phyloP scores from a whole-genome alignment of 768 basidiomycete species.

The Artomyces pyxidatus region DNA sequence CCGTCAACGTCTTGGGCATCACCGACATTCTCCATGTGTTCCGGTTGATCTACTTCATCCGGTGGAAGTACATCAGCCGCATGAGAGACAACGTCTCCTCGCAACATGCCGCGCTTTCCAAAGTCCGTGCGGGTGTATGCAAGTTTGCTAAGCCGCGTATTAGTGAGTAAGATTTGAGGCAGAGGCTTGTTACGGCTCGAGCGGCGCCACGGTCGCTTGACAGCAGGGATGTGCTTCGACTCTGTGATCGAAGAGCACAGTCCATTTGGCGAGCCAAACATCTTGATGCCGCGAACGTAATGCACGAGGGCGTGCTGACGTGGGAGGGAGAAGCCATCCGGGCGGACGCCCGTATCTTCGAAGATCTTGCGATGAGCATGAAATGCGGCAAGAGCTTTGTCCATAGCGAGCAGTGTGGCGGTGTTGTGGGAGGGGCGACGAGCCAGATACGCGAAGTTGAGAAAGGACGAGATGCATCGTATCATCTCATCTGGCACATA shows the following conservation, averaged over 20 bases:
- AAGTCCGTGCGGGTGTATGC: constrained; percentile 11
- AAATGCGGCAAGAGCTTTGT: constrained; percentile 10
- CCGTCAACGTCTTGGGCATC: not conserved
- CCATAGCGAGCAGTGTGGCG: constrained; percentile 2
- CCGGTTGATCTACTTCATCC: not conserved
- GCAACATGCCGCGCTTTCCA: constrained; percentile 5
- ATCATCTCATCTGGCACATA: constrained; percentile 7
- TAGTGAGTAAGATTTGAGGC: constrained; percentile 26
- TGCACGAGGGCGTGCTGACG: constrained; percentile 22
- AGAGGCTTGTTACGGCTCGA: constrained; percentile 26
- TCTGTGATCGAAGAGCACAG: constrained; percentile 19
- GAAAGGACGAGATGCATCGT: constrained; percentile 7
- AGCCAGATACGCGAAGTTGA: constrained; percentile 21
- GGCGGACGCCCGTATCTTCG: constrained; percentile 7
- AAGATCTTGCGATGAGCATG: constrained; percentile 15
- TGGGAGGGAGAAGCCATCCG: constrained; percentile 17
- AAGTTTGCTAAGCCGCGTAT: constrained; percentile 21
- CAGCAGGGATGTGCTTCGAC: constrained; percentile 18
- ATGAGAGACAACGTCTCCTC: not conserved
- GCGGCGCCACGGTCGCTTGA: constrained; percentile 24
- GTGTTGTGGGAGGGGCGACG: constrained; percentile 1
- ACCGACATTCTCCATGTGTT: no score
- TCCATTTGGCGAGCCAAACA: constrained; percentile 19
- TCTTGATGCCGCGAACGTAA: constrained; percentile 15
- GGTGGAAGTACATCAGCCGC: not conserved